Conservation (phyloP, 2,329 filamentous ascomycete species). For the Aspergillus niger region DNA sequence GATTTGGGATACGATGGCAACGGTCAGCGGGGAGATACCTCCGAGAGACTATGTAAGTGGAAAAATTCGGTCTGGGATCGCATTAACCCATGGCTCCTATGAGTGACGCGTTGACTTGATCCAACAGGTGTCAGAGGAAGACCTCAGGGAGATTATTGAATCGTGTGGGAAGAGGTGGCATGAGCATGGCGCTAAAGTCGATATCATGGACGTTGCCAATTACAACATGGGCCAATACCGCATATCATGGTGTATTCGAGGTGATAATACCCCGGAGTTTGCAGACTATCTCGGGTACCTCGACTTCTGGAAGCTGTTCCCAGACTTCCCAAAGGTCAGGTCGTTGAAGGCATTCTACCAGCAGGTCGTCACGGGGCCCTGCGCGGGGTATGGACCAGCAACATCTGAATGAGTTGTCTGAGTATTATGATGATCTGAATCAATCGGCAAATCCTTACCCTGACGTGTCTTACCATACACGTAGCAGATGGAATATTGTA, state of each 20-base stretch:
- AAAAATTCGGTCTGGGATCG: too few relatives aligned
- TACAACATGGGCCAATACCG: background rate
- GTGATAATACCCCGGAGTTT: conserved; percentile 52
- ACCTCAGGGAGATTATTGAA: background rate
- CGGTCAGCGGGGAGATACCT: conserved; percentile 44
- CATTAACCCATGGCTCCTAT: too few relatives aligned
- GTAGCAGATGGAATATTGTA: too few relatives aligned
- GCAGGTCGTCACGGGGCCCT: background rate
- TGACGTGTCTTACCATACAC: too few relatives aligned
- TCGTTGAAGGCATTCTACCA: background rate
- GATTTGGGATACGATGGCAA: conserved; percentile 44
- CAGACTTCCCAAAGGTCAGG: conserved; percentile 30
- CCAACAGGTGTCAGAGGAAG: background rate
- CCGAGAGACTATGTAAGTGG: too few relatives aligned
- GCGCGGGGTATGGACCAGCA: background rate
- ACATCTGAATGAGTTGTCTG: background rate
- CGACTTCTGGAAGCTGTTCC: conserved; percentile 52
- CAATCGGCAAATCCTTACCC: too few relatives aligned
- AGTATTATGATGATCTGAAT: too few relatives aligned
- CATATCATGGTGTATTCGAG: conserved; percentile 44
- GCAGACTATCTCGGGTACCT: conserved; percentile 55
- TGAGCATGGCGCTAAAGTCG: background rate
- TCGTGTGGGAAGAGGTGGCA: background rate
- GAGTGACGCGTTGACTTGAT: too few relatives aligned
- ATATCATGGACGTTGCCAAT: background rate